Base-by-base conservation (phyloP, 345 rosid species). In the Lepidium aucheri region DNA sequence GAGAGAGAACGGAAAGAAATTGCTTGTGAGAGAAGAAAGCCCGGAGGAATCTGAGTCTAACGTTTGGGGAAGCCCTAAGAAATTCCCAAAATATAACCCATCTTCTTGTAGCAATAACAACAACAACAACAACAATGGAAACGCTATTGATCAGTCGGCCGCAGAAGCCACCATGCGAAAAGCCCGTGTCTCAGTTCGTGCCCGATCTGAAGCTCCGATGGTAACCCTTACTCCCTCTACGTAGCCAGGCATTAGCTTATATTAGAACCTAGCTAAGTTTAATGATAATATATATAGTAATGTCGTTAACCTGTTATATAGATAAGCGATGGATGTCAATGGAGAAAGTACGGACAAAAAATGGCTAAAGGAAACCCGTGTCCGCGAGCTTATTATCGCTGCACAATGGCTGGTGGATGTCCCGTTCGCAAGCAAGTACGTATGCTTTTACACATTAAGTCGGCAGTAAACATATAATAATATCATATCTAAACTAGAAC, bases 111-210 rank as follows among this genome's bases (percentile, higher is more conserved):
- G 22, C 45, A 64, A 47, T 63, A 69, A 28, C 14, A 56, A 17
- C 53, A 45, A 47, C 69, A 69, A 28, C 14, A 56, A 17, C 53
- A 45, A 2, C 10, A 50, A 26, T 69, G 63, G 63, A 15, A 1
- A 77, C 22, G 40, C 60, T 34, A 73, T 85, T 11, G 92, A 90
- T 39, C 97, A 86, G 69, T 78, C 92, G 2, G 64, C 73, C 4
- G 59, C 81, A 0, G 95, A 90, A 53, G 95, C 95, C 43, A 86
- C 95, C 68, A 91, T 95, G 97, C 85, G 96, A 33, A 94, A 87
- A 77, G 97, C 96, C n/a, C 97, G 99, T 54, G 99, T 94, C 73
- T 91, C 99, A 0, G 97, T 94, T 74, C 96, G 99, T 13, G 96
- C 99, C 12, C 79, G 96, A 67, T 94, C 99, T 11, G 97, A 91